A percentile compares a stretch with the other conserved stretches of the same genome.
phyloP scores from a whole-genome alignment of 2,329 filamentous ascomycete genomes.

The Rutstroemia sydowiana region DNA sequence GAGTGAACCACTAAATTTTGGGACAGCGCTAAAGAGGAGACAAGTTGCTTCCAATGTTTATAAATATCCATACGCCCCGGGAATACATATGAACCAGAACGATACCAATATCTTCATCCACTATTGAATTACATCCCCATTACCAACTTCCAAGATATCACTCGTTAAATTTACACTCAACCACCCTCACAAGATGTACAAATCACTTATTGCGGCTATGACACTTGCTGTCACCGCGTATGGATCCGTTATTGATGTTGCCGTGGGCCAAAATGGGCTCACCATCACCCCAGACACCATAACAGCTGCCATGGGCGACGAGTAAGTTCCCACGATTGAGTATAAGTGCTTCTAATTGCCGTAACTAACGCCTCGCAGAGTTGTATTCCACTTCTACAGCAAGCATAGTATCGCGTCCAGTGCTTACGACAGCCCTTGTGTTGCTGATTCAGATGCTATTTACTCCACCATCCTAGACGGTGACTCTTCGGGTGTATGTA shows the following conservation, averaged over 20 bases:
- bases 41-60: too few relatives aligned
- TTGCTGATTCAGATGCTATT: constrained; percentile 49
- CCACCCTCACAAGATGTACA: not conserved
- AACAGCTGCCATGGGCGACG: constrained; percentile 49
- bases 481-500: not conserved
- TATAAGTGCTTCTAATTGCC: constrained; percentile 48
- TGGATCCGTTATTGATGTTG: constrained; percentile 45
- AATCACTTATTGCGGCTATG: not conserved
- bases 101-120: too few relatives aligned
- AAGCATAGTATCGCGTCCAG: constrained; percentile 83
- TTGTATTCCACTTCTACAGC: constrained; percentile 25
- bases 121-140: too few relatives aligned
- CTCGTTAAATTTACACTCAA: not conserved
- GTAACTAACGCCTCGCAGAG: constrained; percentile 22
- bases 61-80: too few relatives aligned
- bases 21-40: too few relatives aligned
- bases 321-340: constrained; percentile 41
- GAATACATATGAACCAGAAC: too few relatives aligned
- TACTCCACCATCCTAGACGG: constrained; percentile 58
- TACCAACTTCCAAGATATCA: not conserved
- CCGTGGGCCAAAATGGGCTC: constrained; percentile 51
- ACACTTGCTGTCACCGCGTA: not conserved
- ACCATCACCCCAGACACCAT: constrained; percentile 61
- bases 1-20: too few relatives aligned
- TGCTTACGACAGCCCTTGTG: constrained; percentile 63